These are phyloP conservation scores for Vaccinium vitisidaea DNA, from an alignment of 148 eudicot genomes.

Conservation along the genomic window DNA sequence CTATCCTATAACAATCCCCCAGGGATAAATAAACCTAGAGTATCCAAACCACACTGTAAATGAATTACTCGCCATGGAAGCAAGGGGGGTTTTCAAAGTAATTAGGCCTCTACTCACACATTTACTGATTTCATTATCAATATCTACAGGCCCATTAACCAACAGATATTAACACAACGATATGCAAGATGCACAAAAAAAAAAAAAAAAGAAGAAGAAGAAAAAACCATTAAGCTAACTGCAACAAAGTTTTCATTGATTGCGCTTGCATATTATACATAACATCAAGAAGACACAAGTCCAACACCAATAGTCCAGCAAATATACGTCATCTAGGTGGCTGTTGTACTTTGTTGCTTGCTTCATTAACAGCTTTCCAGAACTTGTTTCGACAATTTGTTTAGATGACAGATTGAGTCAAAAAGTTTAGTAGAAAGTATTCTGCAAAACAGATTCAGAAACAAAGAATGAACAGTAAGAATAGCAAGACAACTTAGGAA, in stretches of 20 bases:
- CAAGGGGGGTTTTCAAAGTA: not conserved
- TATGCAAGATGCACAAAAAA: not conserved
- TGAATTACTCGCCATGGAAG: not conserved
- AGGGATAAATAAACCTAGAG: not conserved
- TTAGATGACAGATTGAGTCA: not conserved
- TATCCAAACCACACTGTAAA: not conserved
- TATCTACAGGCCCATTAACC: not conserved
- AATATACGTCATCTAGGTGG: not conserved
- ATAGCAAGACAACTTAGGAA: not conserved
- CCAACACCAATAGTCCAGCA: not conserved
- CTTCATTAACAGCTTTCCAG: not conserved
- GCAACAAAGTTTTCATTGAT: not conserved
- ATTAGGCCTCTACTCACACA: not conserved
- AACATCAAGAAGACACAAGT: not conserved
- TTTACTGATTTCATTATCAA: not conserved
- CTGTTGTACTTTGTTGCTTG: not conserved
- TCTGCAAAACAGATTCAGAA: not conserved
- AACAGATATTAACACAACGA: not conserved
- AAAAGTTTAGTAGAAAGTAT: not conserved
- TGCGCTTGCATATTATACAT: not conserved
- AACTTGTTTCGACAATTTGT: not conserved
- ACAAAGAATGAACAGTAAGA: not conserved
- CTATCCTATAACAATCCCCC: not conserved
- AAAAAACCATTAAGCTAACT: not conserved
- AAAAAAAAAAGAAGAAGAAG: no score